These are phyloP conservation scores for Aspergillus ostianus DNA, from an alignment of 495 filamentous ascomycete genomes.

Conservation along the genomic window DNA sequence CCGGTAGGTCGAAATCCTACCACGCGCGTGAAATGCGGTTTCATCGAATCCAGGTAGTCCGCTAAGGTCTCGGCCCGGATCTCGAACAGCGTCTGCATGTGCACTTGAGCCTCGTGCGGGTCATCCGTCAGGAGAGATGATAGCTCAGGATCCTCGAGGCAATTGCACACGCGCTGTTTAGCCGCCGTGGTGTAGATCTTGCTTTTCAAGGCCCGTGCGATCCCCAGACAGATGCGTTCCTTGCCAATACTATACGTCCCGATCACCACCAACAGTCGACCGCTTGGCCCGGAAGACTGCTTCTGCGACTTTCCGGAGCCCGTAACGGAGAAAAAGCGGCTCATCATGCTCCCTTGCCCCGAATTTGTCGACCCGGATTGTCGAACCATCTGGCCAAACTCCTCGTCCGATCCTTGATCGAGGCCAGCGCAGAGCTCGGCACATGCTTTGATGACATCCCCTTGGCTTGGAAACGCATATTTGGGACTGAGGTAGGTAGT, in stretches of 20 bases:
- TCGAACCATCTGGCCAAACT: slow-evolving; percentile 3
- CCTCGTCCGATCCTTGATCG: slow-evolving; percentile 53
- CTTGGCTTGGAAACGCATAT: slow-evolving; percentile 89
- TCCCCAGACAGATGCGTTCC: slow-evolving; percentile 90
- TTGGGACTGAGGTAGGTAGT: slow-evolving; percentile 96
- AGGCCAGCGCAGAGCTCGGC: slow-evolving; percentile 80
- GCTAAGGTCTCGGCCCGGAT: slow-evolving; percentile 82
- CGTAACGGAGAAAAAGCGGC: slow-evolving; percentile 53
- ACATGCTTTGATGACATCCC: slow-evolving; percentile 82
- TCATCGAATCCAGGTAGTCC: slow-evolving; percentile 77
- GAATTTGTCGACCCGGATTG: slow-evolving; percentile 45
- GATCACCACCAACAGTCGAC: slow-evolving; percentile 83
- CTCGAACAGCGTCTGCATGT: slow-evolving; percentile 95
- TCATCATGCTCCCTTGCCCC: slow-evolving; percentile 55
- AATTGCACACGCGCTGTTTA: slow-evolving; percentile 80
- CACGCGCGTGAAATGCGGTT: slow-evolving; percentile 74
- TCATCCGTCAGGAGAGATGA: slow-evolving; percentile 70
- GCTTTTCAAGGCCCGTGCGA: slow-evolving; percentile 78
- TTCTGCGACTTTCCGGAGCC: slow-evolving; percentile 11
- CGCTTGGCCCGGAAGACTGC: slow-evolving; percentile 27
- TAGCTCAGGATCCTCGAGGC: slow-evolving; percentile 83
- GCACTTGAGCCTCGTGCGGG: slow-evolving; percentile 84
- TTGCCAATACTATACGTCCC: slow-evolving; percentile 99
- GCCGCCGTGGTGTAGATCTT: slow-evolving; percentile 86
- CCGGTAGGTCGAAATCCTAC: slow-evolving; percentile 92